Conservation (phyloP, 352 stramenopile species). For the Phytopythium kandeliae region DNA sequence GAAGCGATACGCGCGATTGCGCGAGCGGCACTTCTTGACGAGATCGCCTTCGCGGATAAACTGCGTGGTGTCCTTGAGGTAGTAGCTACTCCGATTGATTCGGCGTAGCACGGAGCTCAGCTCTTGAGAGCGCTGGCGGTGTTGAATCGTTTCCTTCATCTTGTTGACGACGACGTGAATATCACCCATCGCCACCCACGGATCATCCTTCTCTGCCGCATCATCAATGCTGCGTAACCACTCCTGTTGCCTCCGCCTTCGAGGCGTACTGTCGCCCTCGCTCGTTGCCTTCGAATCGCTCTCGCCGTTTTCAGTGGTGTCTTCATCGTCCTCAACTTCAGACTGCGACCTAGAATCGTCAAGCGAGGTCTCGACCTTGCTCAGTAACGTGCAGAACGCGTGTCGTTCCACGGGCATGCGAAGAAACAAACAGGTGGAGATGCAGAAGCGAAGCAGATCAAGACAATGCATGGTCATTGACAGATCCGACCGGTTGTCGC, state of each 20-base stretch:
- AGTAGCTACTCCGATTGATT: slow-evolving; percentile 89
- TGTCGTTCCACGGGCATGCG: slow-evolving; percentile 70
- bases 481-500: slow-evolving; percentile 70
- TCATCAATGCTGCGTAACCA: slow-evolving; percentile 67
- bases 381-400: slow-evolving; percentile 69
- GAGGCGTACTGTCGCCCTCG: not conserved
- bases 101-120: slow-evolving; percentile 83
- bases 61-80: slow-evolving; percentile 92
- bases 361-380: slow-evolving; percentile 64
- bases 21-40: slow-evolving; percentile 90
- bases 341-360: slow-evolving; percentile 18
- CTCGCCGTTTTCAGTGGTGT: slow-evolving; percentile 8
- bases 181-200: slow-evolving; percentile 81
- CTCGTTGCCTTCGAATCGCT: slow-evolving; percentile 6
- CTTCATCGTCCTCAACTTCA: slow-evolving; percentile 10
- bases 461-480: slow-evolving; percentile 78
- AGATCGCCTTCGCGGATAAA: slow-evolving; percentile 95
- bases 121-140: slow-evolving; percentile 73
- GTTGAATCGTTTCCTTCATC: slow-evolving; percentile 87
- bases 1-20: slow-evolving; percentile 83
- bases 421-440: slow-evolving; percentile 81
- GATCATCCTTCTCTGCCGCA: slow-evolving; percentile 59
- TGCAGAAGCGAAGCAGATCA: slow-evolving; percentile 73
- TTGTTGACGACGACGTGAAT: slow-evolving; percentile 87
- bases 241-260: not conserved